Percentiles rank a stretch among this genome's conserved stretches.
Conservation (phyloP, 331 rosid species). For the Malus hybrid region DNA sequence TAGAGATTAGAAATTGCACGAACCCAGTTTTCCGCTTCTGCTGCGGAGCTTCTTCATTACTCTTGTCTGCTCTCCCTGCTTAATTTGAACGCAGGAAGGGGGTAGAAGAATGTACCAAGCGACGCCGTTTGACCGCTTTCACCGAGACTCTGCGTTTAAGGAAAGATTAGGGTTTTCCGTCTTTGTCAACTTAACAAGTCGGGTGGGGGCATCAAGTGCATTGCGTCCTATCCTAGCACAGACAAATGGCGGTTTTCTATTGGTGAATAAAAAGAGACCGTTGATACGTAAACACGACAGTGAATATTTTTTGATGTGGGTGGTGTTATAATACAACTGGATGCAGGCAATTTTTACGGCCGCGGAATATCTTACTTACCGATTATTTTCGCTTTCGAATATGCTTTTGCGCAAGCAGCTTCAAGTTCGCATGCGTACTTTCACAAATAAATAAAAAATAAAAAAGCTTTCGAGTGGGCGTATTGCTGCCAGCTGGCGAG, state of each 20-base stretch:
- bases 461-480: too few species aligned
- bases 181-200: background rate
- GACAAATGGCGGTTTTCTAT: background rate
- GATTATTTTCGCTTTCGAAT: background rate
- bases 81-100: conserved; percentile 23
- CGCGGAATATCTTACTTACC: background rate
- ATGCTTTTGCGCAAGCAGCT: background rate
- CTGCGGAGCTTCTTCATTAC: background rate
- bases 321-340: background rate
- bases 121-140: conserved; percentile 17
- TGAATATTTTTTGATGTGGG: background rate
- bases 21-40: background rate
- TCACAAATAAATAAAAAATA: too few species aligned
- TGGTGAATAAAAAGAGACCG: background rate
- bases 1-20: background rate
- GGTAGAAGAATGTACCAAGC: background rate
- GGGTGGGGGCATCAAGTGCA: background rate
- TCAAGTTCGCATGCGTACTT: background rate
- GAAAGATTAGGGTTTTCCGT: background rate
- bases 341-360: fast-evolving
- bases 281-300: background rate
- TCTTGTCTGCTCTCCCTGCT: background rate
- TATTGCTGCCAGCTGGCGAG: background rate
- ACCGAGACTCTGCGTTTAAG: background rate
- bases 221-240: background rate